Evolutionary conservation across 1,139 yeast genomes (phyloP).

Genomic region (Candida glucosophila): DNA sequence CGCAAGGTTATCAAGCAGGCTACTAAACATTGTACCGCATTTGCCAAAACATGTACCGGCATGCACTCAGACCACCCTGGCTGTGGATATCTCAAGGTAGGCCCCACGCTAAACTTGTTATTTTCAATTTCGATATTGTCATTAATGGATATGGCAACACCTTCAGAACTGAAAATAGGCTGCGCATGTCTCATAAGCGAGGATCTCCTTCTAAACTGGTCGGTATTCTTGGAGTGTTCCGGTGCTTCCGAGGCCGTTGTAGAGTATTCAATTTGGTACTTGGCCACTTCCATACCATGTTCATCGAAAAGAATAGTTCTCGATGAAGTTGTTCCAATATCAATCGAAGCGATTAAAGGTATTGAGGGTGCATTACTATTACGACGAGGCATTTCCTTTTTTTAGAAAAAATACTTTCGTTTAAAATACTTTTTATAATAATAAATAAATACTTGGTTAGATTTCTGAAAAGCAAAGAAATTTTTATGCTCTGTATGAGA

Average conservation of each 20-base stretch:
- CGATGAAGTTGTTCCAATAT: slow-evolving; percentile 94
- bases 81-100: slow-evolving; percentile 64
- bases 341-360: slow-evolving; percentile 66
- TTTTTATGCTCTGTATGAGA: too few species aligned
- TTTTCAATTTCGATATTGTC: slow-evolving; percentile 59
- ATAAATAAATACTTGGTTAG: too few species aligned
- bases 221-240: slow-evolving; percentile 36
- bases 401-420: too few species aligned
- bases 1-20: slow-evolving; percentile 54
- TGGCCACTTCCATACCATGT: slow-evolving; percentile 70
- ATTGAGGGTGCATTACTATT: slow-evolving; percentile 30
- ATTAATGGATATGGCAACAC: slow-evolving; percentile 54
- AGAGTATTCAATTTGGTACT: slow-evolving; percentile 82
- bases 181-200: slow-evolving; percentile 43
- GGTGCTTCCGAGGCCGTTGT: slow-evolving; percentile 60
- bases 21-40: slow-evolving; percentile 71
- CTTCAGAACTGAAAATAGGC: slow-evolving; percentile 65
- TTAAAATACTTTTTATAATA: too few species aligned
- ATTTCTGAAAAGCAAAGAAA: too few species aligned
- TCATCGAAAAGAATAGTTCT: slow-evolving; percentile 75
- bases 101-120: slow-evolving; percentile 45
- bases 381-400: slow-evolving; percentile 30
- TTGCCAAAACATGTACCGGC: slow-evolving; percentile 76
- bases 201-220: slow-evolving; percentile 42
- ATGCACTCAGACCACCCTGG: slow-evolving; percentile 96